Conservation (phyloP, 1,139 yeast species). For the Geotrichum europaeum region DNA sequence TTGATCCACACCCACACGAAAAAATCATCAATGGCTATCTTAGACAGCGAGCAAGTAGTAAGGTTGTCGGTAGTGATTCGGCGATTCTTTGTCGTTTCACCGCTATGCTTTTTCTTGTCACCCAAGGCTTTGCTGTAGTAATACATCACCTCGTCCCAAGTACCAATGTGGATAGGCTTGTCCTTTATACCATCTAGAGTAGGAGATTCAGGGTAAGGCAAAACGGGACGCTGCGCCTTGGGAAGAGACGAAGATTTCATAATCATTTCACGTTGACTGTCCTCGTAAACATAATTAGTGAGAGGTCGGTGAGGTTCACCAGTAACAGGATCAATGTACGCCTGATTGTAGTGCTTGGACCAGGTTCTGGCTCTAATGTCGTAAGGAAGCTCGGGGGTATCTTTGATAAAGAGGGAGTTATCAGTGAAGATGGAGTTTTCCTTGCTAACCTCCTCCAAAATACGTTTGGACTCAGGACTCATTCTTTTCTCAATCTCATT, state of each 20-base stretch:
- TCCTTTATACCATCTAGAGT: not conserved
- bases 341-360: constrained; percentile 36
- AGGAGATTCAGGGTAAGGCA: constrained; percentile 28
- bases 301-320: constrained; percentile 30
- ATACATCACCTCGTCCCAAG: constrained; percentile 13
- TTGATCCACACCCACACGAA: constrained; percentile 91
- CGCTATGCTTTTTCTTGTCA: constrained; percentile 4
- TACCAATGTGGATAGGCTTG: constrained; percentile 8
- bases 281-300: constrained; percentile 32
- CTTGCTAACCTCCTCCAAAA: constrained; percentile 46
- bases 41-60: constrained; percentile 49
- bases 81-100: constrained; percentile 14
- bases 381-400: constrained; percentile 26
- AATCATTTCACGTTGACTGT: constrained; percentile 25
- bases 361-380: constrained; percentile 43
- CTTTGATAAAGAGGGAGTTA: constrained; percentile 27
- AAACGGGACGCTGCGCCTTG: constrained; percentile 23
- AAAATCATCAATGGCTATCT: constrained; percentile 76
- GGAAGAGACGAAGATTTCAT: constrained; percentile 24
- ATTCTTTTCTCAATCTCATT: constrained; percentile 56
- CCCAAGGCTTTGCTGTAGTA: constrained; percentile 12
- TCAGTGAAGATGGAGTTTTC: constrained; percentile 31
- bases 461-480: constrained; percentile 67
- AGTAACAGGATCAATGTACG: constrained; percentile 29
- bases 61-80: constrained; percentile 17